phyloP scores from a whole-genome alignment of 345 rosid genomes.

The Salix dunnii region DNA sequence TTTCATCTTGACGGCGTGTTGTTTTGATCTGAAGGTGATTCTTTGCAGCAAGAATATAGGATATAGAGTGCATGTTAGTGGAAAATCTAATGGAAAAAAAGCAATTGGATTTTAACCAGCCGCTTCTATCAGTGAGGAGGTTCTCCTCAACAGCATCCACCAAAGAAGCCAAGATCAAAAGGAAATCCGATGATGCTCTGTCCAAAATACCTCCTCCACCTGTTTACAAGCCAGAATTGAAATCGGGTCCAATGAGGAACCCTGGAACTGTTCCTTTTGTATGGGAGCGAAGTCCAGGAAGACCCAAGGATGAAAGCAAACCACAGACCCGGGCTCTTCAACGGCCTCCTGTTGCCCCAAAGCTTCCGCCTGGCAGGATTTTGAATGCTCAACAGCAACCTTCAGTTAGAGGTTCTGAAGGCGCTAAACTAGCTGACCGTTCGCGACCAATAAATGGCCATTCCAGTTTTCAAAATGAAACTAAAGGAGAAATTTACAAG shows the following conservation, averaged over 20 bases:
- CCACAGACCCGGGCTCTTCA: conserved; percentile 20
- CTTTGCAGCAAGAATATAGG: conserved; percentile 21
- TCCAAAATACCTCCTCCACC: conserved; percentile 53
- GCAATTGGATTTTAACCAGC: conserved; percentile 73
- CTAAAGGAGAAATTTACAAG: conserved; percentile 17
- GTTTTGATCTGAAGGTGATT: conserved; percentile 12
- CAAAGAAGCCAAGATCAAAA: conserved; percentile 40
- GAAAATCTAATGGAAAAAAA: conserved; percentile 71
- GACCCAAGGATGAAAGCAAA: conserved; percentile 58
- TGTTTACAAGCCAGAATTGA: conserved; percentile 65
- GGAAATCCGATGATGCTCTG: conserved; percentile 36
- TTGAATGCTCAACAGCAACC: conserved; percentile 27
- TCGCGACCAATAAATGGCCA: conserved; percentile 6
- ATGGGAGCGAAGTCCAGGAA: conserved; percentile 88
- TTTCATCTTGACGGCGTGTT: conserved; percentile 3
- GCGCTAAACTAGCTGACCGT: not conserved
- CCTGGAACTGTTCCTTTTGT: conserved; percentile 88
- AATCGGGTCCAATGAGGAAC: conserved; percentile 78
- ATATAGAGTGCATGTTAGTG: conserved; percentile 22
- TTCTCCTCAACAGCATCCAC: conserved; percentile 34
- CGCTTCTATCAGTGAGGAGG: conserved; percentile 70
- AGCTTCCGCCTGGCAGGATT: conserved; percentile 82
- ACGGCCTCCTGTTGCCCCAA: conserved; percentile 49
- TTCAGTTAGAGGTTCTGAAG: conserved; percentile 24
- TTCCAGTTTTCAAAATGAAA: conserved; percentile 19